Base-by-base conservation (phyloP, 2,329 filamentous ascomycete genomes). In the Aureobasidium melanogenum region DNA sequence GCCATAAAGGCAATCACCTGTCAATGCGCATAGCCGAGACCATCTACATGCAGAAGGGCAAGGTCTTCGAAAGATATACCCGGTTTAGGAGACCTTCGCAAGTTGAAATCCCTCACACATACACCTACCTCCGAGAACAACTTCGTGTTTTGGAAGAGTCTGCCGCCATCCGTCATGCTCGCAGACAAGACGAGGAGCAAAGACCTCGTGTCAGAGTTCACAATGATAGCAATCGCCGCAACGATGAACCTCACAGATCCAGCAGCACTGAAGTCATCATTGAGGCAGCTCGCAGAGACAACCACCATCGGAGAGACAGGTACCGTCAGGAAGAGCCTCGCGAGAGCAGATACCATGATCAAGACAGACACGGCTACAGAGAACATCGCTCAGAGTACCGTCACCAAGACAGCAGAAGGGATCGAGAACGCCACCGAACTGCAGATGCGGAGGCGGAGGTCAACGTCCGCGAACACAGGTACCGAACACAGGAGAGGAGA, bases 11-110 rank as follows among this genome's bases (percentile, higher is more conserved):
- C 52, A 74, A 76, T 64, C 66, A 68, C 39, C 70, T 80, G n/a
- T 76, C 76, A 28, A 73, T 76, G 52, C 74, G 76, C 36, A 75
- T 79, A 34, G 73, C 76, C 28, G 69, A 69, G 50, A 75, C 75
- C 69, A 72, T 79, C 67, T 78, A 77, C 72, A 73, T 73, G 64
- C 60, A 63, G 2, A 65, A 72, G 44, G 68, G 68, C 39, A 62
- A 68, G 26, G 58, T 70, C 54, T 74, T 72, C 66, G 59, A 61
- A 8, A 39, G 48, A 15, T 50, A 19, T 9, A 36, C 19, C 7
- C 30, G 38, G 12, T 30, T 73, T 63, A 68, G 70, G 70, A 75
- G 77, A 67, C 70, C 73, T 28, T 74, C 79, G 62, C 76, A 73
- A 24, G 73, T 79, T 34, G 77, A 79, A 68, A 68, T 79, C 51